Evolutionary conservation across 371 early-diverging fungal genomes (phyloP), one percentile per base, ranked within the genome.

Genomic region (Dentiscutata heterogama): DNA sequence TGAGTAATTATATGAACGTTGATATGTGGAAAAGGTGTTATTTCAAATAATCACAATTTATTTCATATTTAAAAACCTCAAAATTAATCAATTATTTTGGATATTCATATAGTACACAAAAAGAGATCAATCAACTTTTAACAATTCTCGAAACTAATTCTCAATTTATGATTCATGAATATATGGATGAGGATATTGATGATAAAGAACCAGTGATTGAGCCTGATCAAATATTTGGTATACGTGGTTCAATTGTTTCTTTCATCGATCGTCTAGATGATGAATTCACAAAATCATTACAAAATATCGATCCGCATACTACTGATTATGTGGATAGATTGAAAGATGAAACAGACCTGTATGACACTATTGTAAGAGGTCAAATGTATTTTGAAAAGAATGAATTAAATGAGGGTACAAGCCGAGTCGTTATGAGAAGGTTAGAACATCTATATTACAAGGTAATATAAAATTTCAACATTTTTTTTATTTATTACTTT

Each of bases 391-490:
- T 92, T 84, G 91, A 92, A 83, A 87, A 88, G 65, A 85, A 89
- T 72, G 84, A 89, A 76, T 89, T 93, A 84, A 88, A 88, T 53
- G 91, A 88, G 64, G 89, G 89, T 82, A 83, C 92, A 83, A 92
- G 94, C 82, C 90, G 94, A 83, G 92, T 94, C 7, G 87, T 96
- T 58, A 92, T 96, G 89, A 93, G 97, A 82, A 92, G 97, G 56
- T 88, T 99, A 82, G 98, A 98, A 87, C 99, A 98, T 87, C 85
- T 98, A 82, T 98, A 98, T 93, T 97, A 95, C 92, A 98, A 98
- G 93, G 91, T 89, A 83, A 81, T 60, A 10, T 60, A 16, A 46
- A 4, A 1, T 42, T 64, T 3, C 10, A 20, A 7, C 16, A 53
- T 67, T 13, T 31, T 31, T 71, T 4, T 25, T 50, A 39, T 39